Evolutionary conservation across 192 early-diverging fungal genomes (phyloP).

Genomic region (Rhizoclosmatium globosum): DNA sequence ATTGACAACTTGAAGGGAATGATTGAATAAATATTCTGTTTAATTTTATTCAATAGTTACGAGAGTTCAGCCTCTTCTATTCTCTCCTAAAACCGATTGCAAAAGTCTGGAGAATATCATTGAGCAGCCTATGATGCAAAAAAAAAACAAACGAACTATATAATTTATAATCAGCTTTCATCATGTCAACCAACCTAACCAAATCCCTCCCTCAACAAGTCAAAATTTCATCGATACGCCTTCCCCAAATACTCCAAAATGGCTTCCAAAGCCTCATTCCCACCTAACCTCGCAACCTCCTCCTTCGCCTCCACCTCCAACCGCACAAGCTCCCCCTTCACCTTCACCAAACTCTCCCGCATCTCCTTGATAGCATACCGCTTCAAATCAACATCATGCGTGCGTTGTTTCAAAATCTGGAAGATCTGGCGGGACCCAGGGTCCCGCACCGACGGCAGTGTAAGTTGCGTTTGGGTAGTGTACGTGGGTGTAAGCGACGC

Average conservation of each 20-base stretch:
- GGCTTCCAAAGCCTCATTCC: slow-evolving; percentile 74
- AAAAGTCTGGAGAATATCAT: too few relatives aligned
- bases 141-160: too few relatives aligned
- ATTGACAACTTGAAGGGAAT: too few relatives aligned
- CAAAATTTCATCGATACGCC: slow-evolving; percentile 38
- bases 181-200: too few relatives aligned
- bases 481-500: slow-evolving; percentile 94
- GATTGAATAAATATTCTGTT: too few relatives aligned
- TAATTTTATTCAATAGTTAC: too few relatives aligned
- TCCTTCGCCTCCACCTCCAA: slow-evolving; percentile 71
- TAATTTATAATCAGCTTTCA: too few relatives aligned
- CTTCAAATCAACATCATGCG: slow-evolving; percentile 84
- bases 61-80: too few relatives aligned
- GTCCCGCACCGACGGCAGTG: slow-evolving; percentile 64
- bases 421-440: slow-evolving; percentile 79
- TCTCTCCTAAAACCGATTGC: too few relatives aligned
- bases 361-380: slow-evolving; percentile 85
- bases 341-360: slow-evolving; percentile 86
- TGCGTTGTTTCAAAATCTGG: slow-evolving; percentile 88
- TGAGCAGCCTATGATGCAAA: too few relatives aligned
- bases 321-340: slow-evolving; percentile 62
- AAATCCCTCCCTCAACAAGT: too few relatives aligned
- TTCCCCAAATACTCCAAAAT: slow-evolving; percentile 66
- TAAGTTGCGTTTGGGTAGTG: slow-evolving; percentile 93
- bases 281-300: slow-evolving; percentile 78